Conservation (phyloP, 768 basidiomycete species). For the Roridomyces roridus region DNA sequence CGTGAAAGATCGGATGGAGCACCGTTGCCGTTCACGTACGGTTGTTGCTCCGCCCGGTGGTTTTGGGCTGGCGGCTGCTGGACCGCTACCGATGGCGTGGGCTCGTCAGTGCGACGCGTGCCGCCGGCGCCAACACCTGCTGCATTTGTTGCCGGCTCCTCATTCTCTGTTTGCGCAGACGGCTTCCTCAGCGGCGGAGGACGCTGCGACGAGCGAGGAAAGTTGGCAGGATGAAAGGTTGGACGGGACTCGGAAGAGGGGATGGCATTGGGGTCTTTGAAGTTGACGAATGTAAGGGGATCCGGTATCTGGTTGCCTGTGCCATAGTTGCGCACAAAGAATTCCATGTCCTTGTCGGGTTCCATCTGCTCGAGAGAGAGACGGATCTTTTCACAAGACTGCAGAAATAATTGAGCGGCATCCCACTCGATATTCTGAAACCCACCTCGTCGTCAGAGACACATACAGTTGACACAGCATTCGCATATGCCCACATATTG, state of each 20-base stretch:
- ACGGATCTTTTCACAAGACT: constrained; percentile 93
- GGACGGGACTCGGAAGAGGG: constrained; percentile 64
- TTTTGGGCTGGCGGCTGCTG: constrained; percentile 37
- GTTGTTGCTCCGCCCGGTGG: constrained; percentile 16
- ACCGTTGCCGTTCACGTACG: constrained; percentile 23
- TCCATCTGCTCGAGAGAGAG: constrained; percentile 90
- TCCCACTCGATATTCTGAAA: constrained; percentile 16
- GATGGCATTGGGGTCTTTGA: constrained; percentile 68
- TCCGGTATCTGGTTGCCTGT: constrained; percentile 91
- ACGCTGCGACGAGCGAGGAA: constrained; percentile 50
- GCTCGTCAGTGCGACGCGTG: constrained; percentile 43
- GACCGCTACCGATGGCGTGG: constrained; percentile 31
- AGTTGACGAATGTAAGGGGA: constrained; percentile 86
- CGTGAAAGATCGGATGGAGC: constrained; percentile 22
- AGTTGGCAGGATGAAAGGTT: constrained; percentile 63
- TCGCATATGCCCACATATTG: constrained; percentile 95
- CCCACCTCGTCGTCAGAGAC: constrained; percentile 93
- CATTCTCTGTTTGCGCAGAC: constrained; percentile 40
- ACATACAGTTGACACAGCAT: constrained; percentile 94
- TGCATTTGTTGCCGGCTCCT: constrained; percentile 58
- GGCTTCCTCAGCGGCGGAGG: constrained; percentile 33
- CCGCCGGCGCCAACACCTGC: constrained; percentile 79
- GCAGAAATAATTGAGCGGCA: background rate
- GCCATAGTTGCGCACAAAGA: constrained; percentile 87
- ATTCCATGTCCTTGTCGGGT: constrained; percentile 85